Conservation (phyloP, 73 alveolate genomes). For the Paramecium tetraurelia region DNA sequence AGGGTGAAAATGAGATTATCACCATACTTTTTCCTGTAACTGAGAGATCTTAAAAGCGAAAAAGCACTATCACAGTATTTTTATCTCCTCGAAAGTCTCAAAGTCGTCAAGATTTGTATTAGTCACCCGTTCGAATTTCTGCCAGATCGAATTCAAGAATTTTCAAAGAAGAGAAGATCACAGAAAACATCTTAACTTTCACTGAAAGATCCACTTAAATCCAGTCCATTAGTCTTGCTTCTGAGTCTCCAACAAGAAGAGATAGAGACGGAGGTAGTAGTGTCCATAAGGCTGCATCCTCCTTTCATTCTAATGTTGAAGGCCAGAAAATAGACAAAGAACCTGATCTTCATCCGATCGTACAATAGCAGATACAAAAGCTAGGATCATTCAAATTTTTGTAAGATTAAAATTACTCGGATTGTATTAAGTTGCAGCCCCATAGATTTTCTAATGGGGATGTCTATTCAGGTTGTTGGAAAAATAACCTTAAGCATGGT, state of each 20-base stretch:
- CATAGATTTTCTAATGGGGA: constrained; percentile 43
- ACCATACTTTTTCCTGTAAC: background rate
- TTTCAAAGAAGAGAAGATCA: background rate
- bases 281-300: background rate
- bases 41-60: background rate
- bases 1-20: background rate
- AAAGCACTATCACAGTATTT: background rate
- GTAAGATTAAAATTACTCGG: background rate
- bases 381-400: background rate
- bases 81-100: background rate
- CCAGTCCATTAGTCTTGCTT: background rate
- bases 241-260: background rate
- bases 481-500: background rate
- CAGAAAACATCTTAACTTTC: background rate
- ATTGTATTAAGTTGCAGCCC: constrained; percentile 9
- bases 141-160: background rate
- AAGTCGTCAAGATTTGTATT: background rate
- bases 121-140: background rate
- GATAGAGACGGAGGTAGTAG: background rate
- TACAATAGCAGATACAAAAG: background rate
- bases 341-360: background rate
- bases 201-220: background rate
- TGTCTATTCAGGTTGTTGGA: constrained; percentile 29
- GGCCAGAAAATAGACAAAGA: constrained; percentile 11
- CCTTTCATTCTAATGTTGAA: background rate